phyloP scores from a whole-genome alignment of 768 basidiomycete species.

The Russula virescens region DNA sequence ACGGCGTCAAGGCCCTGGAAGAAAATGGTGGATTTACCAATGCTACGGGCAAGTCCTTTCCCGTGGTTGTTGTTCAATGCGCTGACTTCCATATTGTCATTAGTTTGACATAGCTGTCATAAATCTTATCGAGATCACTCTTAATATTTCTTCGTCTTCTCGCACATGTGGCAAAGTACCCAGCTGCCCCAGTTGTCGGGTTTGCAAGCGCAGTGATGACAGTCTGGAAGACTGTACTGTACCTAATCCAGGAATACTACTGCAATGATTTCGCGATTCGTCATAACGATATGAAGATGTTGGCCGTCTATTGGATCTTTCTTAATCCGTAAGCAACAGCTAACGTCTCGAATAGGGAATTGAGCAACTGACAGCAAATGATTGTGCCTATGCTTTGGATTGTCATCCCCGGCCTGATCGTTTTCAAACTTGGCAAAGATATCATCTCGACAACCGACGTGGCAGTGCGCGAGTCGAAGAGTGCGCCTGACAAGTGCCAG shows the following conservation, averaged over 20 bases:
- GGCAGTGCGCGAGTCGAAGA: constrained; percentile 26
- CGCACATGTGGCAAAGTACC: constrained; percentile 54
- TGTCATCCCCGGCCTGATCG: constrained; percentile 58
- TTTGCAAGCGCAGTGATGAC: constrained; percentile 71
- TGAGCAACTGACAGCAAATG: constrained; percentile 10
- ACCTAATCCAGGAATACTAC: constrained; percentile 74
- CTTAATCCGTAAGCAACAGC: constrained; percentile 63
- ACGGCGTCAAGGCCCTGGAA: constrained; percentile 62
- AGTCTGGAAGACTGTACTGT: constrained; percentile 79
- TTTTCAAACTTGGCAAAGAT: constrained; percentile 56
- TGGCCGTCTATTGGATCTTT: constrained; percentile 61
- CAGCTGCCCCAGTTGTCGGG: constrained; percentile 68
- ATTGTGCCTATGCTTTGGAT: constrained; percentile 60
- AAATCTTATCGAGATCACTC: constrained; percentile 71
- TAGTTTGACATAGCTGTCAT: constrained; percentile 50
- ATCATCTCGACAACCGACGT: constrained; percentile 41
- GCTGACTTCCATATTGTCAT: not conserved
- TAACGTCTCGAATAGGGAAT: not conserved
- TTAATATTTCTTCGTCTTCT: constrained; percentile 75
- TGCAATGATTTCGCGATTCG: constrained; percentile 68
- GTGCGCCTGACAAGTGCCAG: constrained; percentile 32
- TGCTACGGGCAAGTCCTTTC: constrained; percentile 52
- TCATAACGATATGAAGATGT: constrained; percentile 53
- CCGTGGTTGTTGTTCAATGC: not conserved
- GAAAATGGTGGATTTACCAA: constrained; percentile 74